Percentiles rank a stretch among this genome's conserved stretches.
phyloP scores from a whole-genome alignment of 306 rosid genomes.

The Cicer pinnatifidum region DNA sequence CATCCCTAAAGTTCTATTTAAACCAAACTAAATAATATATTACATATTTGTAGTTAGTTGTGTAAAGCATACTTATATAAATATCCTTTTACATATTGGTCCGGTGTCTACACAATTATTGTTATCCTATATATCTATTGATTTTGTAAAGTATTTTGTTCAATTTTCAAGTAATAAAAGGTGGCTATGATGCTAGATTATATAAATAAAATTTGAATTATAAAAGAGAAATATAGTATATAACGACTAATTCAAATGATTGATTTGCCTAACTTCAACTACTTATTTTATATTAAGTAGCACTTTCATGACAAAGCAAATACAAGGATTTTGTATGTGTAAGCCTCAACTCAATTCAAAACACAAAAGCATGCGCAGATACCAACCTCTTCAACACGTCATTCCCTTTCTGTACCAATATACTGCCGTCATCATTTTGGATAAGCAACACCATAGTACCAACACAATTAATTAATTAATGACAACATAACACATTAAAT shows the following conservation, averaged over 20 bases:
- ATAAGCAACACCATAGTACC: constrained; percentile 50
- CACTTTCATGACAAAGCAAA: constrained; percentile 45
- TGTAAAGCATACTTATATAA: too few species aligned
- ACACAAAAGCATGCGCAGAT: constrained; percentile 29
- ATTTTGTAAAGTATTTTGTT: too few species aligned
- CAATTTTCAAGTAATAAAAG: too few species aligned
- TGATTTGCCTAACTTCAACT: not conserved
- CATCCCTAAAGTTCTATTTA: constrained; percentile 27
- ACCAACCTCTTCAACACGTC: constrained; percentile 47
- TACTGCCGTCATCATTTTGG: constrained; percentile 50
- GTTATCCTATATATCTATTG: too few species aligned
- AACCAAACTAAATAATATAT: constrained; percentile 28
- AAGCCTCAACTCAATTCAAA: constrained; percentile 33
- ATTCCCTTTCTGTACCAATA: constrained; percentile 25
- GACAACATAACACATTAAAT: not conserved
- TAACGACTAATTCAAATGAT: constrained; percentile 39
- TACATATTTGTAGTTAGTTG: not conserved
- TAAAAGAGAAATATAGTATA: not conserved
- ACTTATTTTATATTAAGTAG: constrained; percentile 27
- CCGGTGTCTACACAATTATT: too few species aligned
- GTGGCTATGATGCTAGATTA: too few species aligned
- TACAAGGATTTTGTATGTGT: constrained; percentile 17
- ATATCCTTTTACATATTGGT: too few species aligned
- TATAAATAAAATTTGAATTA: too few species aligned
- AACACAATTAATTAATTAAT: not conserved